A percentile compares a stretch with the other conserved stretches of the same genome.
Conservation (phyloP, 169 alveolate genomes). For the Toxoplasma gondii region DNA sequence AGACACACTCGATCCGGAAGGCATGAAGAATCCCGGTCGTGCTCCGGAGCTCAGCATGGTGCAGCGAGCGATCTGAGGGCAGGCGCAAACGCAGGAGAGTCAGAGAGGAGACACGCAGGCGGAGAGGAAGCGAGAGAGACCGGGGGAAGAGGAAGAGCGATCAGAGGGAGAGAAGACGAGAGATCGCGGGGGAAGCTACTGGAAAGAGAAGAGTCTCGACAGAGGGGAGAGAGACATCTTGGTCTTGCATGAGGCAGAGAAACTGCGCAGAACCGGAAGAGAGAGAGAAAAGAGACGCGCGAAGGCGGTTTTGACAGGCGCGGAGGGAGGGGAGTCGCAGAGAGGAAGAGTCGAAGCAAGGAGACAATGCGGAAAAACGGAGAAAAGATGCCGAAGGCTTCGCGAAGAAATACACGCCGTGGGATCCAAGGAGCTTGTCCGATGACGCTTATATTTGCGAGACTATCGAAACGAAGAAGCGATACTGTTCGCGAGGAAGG, state of each 20-base stretch:
- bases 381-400: background rate
- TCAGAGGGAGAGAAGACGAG: background rate
- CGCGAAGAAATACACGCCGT: background rate
- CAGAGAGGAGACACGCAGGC: background rate
- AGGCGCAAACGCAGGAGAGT: background rate
- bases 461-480: too few relatives aligned
- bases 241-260: background rate
- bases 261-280: background rate
- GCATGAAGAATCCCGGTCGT: background rate
- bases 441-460: too few relatives aligned
- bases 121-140: background rate
- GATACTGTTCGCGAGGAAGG: too few relatives aligned
- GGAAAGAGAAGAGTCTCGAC: too few relatives aligned
- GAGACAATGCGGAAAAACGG: background rate
- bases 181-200: background rate
- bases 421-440: too few relatives aligned
- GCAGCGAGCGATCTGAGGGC: background rate
- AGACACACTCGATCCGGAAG: background rate
- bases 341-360: background rate
- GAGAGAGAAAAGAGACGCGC: background rate
- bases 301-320: too few relatives aligned
- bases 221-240: too few relatives aligned
- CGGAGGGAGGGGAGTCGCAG: too few relatives aligned
- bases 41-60: conserved; percentile 1
- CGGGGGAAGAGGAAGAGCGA: background rate